A percentile compares a stretch with the other conserved stretches of the same genome.
Conservation (phyloP, 345 rosid genomes). For the Mallotus nudiflorus region DNA sequence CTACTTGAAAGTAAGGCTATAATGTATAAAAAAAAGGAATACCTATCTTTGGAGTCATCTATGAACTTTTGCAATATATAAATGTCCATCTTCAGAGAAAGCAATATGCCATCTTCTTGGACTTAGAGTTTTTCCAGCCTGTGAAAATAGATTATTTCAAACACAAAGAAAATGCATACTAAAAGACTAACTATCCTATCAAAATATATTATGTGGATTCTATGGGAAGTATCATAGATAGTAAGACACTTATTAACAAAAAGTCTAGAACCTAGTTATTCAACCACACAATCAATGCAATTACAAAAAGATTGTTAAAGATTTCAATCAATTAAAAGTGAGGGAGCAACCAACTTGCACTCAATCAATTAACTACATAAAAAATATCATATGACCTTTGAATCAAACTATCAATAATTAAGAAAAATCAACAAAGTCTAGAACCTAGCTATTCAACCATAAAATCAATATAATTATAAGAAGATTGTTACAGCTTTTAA, state of each 20-base stretch:
- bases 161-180: not conserved
- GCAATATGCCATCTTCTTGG: conserved; percentile 90
- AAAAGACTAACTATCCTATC: conserved; percentile 3
- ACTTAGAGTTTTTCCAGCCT: conserved; percentile 94
- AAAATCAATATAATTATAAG: not conserved
- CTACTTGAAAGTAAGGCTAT: not conserved
- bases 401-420: no score
- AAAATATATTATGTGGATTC: not conserved
- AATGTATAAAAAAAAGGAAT: conserved; percentile 16
- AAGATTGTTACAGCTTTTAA: no score
- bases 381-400: no score
- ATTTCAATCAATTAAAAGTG: no score
- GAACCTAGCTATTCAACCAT: not conserved
- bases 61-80: conserved; percentile 85
- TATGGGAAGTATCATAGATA: not conserved
- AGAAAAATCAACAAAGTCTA: not conserved
- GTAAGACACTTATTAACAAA: not conserved
- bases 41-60: conserved; percentile 92
- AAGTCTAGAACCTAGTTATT: conserved; percentile 1
- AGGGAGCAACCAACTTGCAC: no score
- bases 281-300: not conserved
- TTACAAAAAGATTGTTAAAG: no score
- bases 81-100: conserved; percentile 74
- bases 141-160: conserved; percentile 6
- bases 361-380: no score